Conservation (phyloP, 495 filamentous ascomycete genomes). For the Aspergillus haitiensis region DNA sequence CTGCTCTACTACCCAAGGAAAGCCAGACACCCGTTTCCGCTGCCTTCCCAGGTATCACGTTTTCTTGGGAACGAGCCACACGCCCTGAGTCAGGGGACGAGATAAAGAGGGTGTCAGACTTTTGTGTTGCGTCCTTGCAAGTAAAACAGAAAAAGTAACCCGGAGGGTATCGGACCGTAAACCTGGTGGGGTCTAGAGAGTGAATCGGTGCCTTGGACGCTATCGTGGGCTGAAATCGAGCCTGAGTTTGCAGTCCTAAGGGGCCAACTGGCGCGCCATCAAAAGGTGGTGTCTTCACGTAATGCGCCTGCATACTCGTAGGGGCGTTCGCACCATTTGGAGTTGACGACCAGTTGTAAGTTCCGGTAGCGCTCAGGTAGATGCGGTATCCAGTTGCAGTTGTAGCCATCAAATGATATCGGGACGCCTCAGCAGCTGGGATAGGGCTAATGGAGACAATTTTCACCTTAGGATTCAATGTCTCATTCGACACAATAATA, state of each 20-base stretch:
- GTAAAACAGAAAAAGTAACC: conserved; percentile 89
- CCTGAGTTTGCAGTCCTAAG: conserved; percentile 28
- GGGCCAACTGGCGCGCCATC: conserved; percentile 32
- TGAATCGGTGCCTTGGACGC: conserved; percentile 39
- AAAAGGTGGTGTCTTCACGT: conserved; percentile 86
- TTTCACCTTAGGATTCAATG: conserved; percentile 63
- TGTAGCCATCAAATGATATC: conserved; percentile 84
- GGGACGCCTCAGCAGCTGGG: conserved; percentile 72
- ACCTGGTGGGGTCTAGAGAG: conserved; percentile 54
- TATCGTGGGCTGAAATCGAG: conserved; percentile 30
- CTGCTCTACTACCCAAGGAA: conserved; percentile 63
- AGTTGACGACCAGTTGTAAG: conserved; percentile 62
- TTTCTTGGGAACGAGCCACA: conserved; percentile 61
- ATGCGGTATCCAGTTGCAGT: conserved; percentile 89
- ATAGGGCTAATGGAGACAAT: conserved; percentile 87
- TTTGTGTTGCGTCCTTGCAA: conserved; percentile 49
- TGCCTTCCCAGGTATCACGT: conserved; percentile 47
- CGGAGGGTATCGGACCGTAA: conserved; percentile 71
- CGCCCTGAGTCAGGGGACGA: conserved; percentile 84
- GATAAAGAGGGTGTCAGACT: conserved; percentile 71
- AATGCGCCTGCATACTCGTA: conserved; percentile 94
- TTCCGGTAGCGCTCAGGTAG: conserved; percentile 84
- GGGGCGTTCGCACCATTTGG: conserved; percentile 62
- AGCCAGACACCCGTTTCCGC: conserved; percentile 76
- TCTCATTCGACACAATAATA: conserved; percentile 66